Conservation (phyloP, 2,329 filamentous ascomycete genomes). For the Ophiocordyceps camponoti-saundersi region DNA sequence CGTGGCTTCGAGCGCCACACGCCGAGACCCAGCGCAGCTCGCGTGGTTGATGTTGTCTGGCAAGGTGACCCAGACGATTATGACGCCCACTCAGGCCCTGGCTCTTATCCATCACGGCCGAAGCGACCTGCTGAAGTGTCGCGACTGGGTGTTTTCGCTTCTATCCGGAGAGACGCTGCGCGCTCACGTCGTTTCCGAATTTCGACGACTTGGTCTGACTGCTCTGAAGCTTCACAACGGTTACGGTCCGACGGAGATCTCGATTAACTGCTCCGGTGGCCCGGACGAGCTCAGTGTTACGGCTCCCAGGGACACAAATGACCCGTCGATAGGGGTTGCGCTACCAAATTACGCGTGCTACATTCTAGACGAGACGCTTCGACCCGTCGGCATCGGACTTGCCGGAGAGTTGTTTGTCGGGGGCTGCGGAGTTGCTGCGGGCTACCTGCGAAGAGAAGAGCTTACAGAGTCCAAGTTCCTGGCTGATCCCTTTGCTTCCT, state of each 20-base stretch:
- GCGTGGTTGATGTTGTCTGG: slow-evolving; percentile 9
- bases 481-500: slow-evolving; percentile 6
- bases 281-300: slow-evolving; percentile 6
- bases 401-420: slow-evolving; percentile 24
- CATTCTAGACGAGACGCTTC: slow-evolving; percentile 16
- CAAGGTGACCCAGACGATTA: slow-evolving; percentile 7
- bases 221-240: slow-evolving; percentile 7
- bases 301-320: slow-evolving; percentile 3
- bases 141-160: slow-evolving; percentile 7
- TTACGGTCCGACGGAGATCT: slow-evolving; percentile 15
- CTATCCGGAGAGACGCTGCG: slow-evolving; percentile 9
- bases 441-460: slow-evolving; percentile 19
- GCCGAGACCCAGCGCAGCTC: slow-evolving; percentile 8
- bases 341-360: slow-evolving; percentile 17
- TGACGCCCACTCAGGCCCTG: slow-evolving; percentile 9
- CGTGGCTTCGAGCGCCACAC: slow-evolving; percentile 8
- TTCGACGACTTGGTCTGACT: slow-evolving; percentile 1
- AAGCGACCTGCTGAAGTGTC: slow-evolving; percentile 5
- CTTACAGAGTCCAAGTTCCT: slow-evolving; percentile 32
- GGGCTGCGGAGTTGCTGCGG: slow-evolving; percentile 21
- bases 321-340: slow-evolving; percentile 8
- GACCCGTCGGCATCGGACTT: slow-evolving; percentile 20
- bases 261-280: slow-evolving; percentile 7
- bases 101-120: slow-evolving; percentile 8
- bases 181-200: slow-evolving; percentile 1